A percentile compares a stretch with the other conserved stretches of the same genome.
These are phyloP conservation scores for Grammothele lineata DNA, from an alignment of 768 basidiomycete genomes.

Conservation along the genomic window DNA sequence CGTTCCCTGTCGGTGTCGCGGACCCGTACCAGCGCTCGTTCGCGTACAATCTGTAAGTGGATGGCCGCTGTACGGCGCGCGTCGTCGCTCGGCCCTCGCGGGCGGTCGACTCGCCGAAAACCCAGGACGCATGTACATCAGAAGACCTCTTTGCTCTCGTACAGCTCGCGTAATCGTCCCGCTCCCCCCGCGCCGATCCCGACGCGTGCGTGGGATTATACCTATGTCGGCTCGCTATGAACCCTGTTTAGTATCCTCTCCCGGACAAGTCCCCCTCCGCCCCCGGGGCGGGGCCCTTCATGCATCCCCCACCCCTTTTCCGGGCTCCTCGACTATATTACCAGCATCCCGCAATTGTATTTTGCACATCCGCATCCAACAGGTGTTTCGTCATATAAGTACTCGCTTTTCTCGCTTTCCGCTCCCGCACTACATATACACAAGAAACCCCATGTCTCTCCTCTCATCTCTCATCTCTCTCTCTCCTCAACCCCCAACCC, in stretches of 20 bases:
- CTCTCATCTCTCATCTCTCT: background rate
- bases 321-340: slow-evolving; percentile 26
- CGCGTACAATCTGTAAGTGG: slow-evolving; percentile 73
- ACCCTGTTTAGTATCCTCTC: slow-evolving; percentile 16
- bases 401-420: slow-evolving; percentile 31
- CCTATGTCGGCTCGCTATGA: slow-evolving; percentile 22
- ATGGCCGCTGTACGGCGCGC: background rate
- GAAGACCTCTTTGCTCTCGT: slow-evolving; percentile 13
- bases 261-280: slow-evolving; percentile 11
- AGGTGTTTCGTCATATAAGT: slow-evolving; percentile 14
- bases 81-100: background rate
- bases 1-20: slow-evolving; percentile 46
- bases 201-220: slow-evolving; percentile 18
- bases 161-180: slow-evolving; percentile 9
- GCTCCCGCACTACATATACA: slow-evolving; percentile 14
- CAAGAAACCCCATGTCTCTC: background rate
- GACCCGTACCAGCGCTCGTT: slow-evolving; percentile 79
- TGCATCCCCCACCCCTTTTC: slow-evolving; percentile 23
- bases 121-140: slow-evolving; percentile 12
- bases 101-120: slow-evolving; percentile 5
- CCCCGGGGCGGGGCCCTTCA: slow-evolving; percentile 4
- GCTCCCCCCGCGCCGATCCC: slow-evolving; percentile 8
- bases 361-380: slow-evolving; percentile 29
- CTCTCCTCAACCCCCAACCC: background rate
- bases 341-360: slow-evolving; percentile 36